phyloP scores from a whole-genome alignment of 2,329 filamentous ascomycete genomes.

The Hypoxylon sp. region DNA sequence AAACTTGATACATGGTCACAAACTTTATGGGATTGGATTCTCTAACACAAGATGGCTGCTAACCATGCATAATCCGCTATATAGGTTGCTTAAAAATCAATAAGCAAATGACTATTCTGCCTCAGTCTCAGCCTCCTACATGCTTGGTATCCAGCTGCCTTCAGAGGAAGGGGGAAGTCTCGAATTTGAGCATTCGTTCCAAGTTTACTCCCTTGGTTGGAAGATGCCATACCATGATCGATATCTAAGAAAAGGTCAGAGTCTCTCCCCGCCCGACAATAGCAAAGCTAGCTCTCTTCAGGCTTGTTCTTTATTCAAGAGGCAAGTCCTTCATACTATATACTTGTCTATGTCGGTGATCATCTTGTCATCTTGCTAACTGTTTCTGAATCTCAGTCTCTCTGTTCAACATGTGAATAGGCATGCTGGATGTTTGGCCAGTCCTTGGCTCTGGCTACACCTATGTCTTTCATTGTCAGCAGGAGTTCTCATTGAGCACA shows the following conservation, averaged over 20 bases:
- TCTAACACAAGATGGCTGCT: background rate
- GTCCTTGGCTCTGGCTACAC: background rate
- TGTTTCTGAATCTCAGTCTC: background rate
- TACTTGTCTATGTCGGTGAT: background rate
- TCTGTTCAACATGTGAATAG: background rate
- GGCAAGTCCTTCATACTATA: background rate
- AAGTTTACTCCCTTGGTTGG: background rate
- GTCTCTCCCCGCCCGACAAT: background rate
- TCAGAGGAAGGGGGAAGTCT: background rate
- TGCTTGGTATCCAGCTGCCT: background rate
- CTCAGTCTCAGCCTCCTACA: background rate
- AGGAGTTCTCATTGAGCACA: background rate
- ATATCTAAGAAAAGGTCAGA: background rate
- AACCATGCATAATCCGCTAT: background rate
- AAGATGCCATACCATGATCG: background rate
- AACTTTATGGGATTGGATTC: background rate
- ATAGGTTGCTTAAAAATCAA: background rate
- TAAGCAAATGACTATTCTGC: background rate
- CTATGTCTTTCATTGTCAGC: background rate
- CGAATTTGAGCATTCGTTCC: background rate
- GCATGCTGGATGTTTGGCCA: background rate
- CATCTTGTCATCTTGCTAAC: background rate
- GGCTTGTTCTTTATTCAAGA: constrained; percentile 1
- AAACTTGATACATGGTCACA: background rate
- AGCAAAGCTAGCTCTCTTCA: background rate